These are phyloP conservation scores for Dujonia santamariae DNA, from an alignment of 1,139 yeast genomes.

Conservation along the genomic window DNA sequence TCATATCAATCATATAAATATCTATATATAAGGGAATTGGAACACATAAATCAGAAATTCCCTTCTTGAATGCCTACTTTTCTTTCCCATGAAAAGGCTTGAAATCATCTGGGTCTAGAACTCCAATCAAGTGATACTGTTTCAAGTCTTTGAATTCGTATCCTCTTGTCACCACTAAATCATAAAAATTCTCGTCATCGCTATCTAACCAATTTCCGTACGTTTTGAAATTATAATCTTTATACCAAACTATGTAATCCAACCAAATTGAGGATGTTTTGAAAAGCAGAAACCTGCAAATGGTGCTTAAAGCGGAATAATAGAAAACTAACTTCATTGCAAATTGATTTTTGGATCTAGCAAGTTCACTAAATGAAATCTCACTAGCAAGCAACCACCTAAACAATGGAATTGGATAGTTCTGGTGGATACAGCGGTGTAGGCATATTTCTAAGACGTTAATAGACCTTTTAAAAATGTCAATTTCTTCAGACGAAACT, in stretches of 20 bases:
- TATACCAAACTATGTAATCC: constrained; percentile 25
- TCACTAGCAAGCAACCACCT: constrained; percentile 23
- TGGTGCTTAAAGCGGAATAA: constrained; percentile 18
- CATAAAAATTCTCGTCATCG: constrained; percentile 15
- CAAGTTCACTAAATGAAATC: constrained; percentile 16
- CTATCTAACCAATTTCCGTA: constrained; percentile 18
- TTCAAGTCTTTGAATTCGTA: not conserved
- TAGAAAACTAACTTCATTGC: constrained; percentile 24
- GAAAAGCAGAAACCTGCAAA: constrained; percentile 21
- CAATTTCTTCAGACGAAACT: constrained; percentile 8
- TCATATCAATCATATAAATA: too few relatives aligned
- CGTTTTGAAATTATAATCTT: constrained; percentile 10
- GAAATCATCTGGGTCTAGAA: constrained; percentile 3
- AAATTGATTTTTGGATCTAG: constrained; percentile 18
- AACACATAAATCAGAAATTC: not conserved
- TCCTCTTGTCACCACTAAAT: constrained; percentile 5
- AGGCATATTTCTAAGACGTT: constrained; percentile 14
- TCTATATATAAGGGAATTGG: too few relatives aligned
- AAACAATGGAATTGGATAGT: constrained; percentile 26
- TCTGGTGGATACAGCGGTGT: constrained; percentile 13
- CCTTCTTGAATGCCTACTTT: not conserved
- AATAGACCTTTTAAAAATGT: constrained; percentile 12
- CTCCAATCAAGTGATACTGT: not conserved
- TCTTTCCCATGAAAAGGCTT: too few relatives aligned
- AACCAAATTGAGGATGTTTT: constrained; percentile 22